Evolutionary conservation across 495 filamentous ascomycete species (phyloP), one percentile per base, ranked within the genome.

Genomic region (Xanthoparmelia taractica): DNA sequence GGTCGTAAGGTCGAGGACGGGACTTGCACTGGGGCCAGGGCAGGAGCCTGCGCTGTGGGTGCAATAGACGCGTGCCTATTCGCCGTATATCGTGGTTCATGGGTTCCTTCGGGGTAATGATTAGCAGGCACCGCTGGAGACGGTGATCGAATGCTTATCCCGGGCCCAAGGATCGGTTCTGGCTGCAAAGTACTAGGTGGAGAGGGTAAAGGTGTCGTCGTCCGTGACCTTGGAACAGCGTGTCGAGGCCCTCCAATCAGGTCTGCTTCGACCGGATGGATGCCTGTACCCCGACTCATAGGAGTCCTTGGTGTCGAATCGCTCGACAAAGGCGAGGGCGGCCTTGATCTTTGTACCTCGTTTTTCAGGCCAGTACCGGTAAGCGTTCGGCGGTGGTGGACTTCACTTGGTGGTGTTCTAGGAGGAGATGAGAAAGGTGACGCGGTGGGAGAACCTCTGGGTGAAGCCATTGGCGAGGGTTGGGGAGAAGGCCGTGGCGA

Each of bases 361-460:
- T 58, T 67, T n/a, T 58, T 67, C 31, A 64, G 31, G 40, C 62
- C 62, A 47, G 48, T 29, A 54, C 59, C 45, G 41, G 60, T 59
- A 18, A 59, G 65, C 20, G 38, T 48, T 23, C 58, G 52, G 47
- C 47, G 59, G 33, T 58, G 37, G 29, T 48, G 45, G 23, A 23
- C 18, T 4, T 58, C 54, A 38, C 59, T 57, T 20, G 68, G 66
- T 11, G 69, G 69, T 11, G 63, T 71, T 36, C 60, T 60, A 23
- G 65, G 65, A 27, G 70, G 70, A 36, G 70, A 72, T 6, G 60
- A 18, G n/a, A 45, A 43, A 41, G 69, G 67, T 18, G 63, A 67
- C 7, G 55, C 33, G 61, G 48, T 61, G 13, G 65, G 68, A 56
- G 65, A 69, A 18, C 31, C 47, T 33, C 59, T 62, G 13, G 67